Conservation (phyloP, 2,329 filamentous ascomycete species). For the Exutisphaerella laricina region DNA sequence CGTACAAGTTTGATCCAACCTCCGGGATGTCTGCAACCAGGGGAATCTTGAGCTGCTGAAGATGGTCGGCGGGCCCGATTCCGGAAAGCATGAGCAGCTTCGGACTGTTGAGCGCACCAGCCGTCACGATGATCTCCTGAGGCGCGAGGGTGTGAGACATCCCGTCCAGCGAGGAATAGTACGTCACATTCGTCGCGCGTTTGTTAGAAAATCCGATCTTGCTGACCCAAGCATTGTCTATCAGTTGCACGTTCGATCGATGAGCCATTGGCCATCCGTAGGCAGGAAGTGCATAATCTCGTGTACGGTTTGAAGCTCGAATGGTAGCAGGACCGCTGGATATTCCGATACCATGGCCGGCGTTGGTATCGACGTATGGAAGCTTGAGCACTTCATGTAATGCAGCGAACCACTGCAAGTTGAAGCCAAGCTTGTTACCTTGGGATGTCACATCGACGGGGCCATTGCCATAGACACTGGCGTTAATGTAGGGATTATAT, state of each 20-base stretch:
- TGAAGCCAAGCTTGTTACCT: background rate
- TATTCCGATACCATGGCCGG: constrained; percentile 8
- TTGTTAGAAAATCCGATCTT: constrained; percentile 11
- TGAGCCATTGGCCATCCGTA: constrained; percentile 9
- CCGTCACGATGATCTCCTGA: constrained; percentile 36
- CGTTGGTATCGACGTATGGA: constrained; percentile 6
- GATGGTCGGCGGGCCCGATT: constrained; percentile 51
- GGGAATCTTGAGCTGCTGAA: constrained; percentile 48
- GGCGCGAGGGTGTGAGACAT: background rate
- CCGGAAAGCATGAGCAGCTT: constrained; percentile 54
- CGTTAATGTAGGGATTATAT: constrained; percentile 5
- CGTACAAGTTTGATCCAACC: constrained; percentile 53
- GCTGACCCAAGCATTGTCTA: constrained; percentile 7
- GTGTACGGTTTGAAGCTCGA: constrained; percentile 7
- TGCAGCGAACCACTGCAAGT: constrained; percentile 5
- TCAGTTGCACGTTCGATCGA: constrained; percentile 10
- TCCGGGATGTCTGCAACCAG: constrained; percentile 54
- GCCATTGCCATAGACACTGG: constrained; percentile 9
- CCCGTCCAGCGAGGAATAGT: constrained; percentile 1
- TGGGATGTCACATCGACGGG: constrained; percentile 7
- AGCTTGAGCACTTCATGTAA: constrained; percentile 3
- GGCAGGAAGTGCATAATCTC: constrained; percentile 7
- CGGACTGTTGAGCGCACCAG: constrained; percentile 38
- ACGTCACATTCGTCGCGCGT: constrained; percentile 8
- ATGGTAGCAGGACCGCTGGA: constrained; percentile 6